These are phyloP conservation scores for Daedaleopsis sinensis DNA, from an alignment of 768 basidiomycete genomes.

Conservation along the genomic window DNA sequence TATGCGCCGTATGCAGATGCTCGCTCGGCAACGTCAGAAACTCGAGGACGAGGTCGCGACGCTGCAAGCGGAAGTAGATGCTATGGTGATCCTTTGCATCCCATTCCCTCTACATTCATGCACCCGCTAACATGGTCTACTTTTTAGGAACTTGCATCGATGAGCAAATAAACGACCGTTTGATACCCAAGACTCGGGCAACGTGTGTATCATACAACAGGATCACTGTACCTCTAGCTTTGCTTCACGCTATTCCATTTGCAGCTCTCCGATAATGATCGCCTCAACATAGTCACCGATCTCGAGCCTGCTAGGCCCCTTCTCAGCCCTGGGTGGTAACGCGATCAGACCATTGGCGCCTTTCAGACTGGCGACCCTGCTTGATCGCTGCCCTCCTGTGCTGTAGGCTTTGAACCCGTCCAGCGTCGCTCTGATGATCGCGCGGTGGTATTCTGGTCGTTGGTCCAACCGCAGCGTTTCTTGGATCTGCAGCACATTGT, in stretches of 20 bases:
- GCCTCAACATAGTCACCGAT: constrained; percentile 61
- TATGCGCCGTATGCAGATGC: constrained; percentile 61
- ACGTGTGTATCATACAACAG: constrained; percentile 13
- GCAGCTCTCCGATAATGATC: constrained; percentile 71
- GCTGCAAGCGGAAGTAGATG: constrained; percentile 64
- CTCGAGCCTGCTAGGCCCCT: constrained; percentile 42
- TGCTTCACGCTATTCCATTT: constrained; percentile 32
- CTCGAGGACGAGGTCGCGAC: constrained; percentile 64
- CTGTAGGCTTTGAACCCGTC: constrained; percentile 67
- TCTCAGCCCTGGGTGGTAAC: constrained; percentile 51
- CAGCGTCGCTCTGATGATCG: constrained; percentile 48
- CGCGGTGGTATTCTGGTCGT: constrained; percentile 85
- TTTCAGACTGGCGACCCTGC: constrained; percentile 76
- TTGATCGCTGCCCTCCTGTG: constrained; percentile 88
- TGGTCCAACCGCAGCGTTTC: constrained; percentile 68
- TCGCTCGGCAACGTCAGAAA: constrained; percentile 66
- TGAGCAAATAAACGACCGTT: constrained; percentile 21
- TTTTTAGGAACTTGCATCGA: constrained; percentile 26
- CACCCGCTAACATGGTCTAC: not conserved
- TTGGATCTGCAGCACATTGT: constrained; percentile 46
- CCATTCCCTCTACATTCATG: not conserved
- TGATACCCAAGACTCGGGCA: not conserved
- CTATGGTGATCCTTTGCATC: constrained; percentile 43
- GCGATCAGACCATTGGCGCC: constrained; percentile 82
- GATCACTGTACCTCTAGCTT: constrained; percentile 3